Conservation (phyloP, 1,284 basidiomycete genomes). For the Cryptococcus amylolentus region DNA sequence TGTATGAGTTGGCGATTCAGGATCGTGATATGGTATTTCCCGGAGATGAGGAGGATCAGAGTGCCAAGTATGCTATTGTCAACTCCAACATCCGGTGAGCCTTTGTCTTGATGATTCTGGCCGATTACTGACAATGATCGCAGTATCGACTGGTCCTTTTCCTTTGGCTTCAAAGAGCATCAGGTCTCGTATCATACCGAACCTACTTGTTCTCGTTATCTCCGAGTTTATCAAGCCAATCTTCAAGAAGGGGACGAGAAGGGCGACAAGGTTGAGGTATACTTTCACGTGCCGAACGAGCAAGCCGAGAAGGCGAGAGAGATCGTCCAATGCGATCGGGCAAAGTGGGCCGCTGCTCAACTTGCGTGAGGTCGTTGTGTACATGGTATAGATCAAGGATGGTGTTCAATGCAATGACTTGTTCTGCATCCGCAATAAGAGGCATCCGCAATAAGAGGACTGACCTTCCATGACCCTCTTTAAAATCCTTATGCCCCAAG, state of each 20-base stretch:
- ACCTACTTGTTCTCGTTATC: constrained; percentile 13
- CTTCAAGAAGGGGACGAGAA: not conserved
- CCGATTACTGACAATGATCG: too few species aligned
- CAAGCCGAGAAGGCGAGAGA: not conserved
- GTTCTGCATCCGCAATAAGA: not conserved
- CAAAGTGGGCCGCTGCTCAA: too few species aligned
- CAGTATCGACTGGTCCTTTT: constrained; percentile 22
- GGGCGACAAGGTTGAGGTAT: constrained; percentile 2
- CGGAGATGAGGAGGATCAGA: constrained; percentile 6
- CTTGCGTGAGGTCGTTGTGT: too few species aligned
- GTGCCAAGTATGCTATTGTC: constrained; percentile 9
- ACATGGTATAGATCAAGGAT: too few species aligned
- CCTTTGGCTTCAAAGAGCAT: constrained; percentile 19
- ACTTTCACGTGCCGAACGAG: constrained; percentile 2
- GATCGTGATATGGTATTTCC: constrained; percentile 15
- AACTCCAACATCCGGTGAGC: constrained; percentile 27
- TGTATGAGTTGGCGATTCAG: constrained; percentile 3
- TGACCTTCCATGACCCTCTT: not conserved
- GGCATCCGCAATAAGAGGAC: not conserved
- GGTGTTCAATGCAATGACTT: too few species aligned
- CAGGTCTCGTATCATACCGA: constrained; percentile 21
- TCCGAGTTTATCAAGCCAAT: constrained; percentile 25
- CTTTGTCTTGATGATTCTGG: too few species aligned
- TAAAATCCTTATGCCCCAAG: too few species aligned
- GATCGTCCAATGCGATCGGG: not conserved